phyloP scores from a whole-genome alignment of 2,329 filamentous ascomycete genomes.

The Botrytis byssoidea region DNA sequence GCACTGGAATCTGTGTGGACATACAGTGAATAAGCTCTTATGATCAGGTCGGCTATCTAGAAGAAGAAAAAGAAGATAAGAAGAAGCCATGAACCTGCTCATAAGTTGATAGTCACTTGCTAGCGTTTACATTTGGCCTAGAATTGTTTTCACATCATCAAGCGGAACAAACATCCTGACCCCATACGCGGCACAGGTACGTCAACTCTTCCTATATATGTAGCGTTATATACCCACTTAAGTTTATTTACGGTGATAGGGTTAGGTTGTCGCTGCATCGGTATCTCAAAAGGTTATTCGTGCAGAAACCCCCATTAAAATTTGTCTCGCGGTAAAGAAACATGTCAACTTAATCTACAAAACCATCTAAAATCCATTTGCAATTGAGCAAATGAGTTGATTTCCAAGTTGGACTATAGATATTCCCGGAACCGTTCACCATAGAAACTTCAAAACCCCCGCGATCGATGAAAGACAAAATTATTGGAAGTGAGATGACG shows the following conservation, averaged over 20 bases:
- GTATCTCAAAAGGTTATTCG: neutral
- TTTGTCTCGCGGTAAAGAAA: neutral
- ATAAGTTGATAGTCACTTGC: neutral
- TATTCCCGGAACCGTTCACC: neutral
- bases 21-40: neutral
- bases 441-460: neutral
- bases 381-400: rapidly evolving
- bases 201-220: neutral
- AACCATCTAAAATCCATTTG: neutral
- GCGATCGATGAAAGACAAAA: neutral
- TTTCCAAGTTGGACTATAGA: neutral
- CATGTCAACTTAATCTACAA: neutral
- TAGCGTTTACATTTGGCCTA: neutral
- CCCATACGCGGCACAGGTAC: too few relatives aligned
- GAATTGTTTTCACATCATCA: neutral
- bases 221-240: rapidly evolving
- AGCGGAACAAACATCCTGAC: rapidly evolving
- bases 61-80: rapidly evolving
- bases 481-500: neutral
- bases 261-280: rapidly evolving
- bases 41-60: rapidly evolving
- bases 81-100: neutral
- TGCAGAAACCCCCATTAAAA: neutral
- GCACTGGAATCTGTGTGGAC: neutral
- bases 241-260: neutral